Conservation (phyloP, 306 rosid genomes). For the Inga oerstediana region DNA sequence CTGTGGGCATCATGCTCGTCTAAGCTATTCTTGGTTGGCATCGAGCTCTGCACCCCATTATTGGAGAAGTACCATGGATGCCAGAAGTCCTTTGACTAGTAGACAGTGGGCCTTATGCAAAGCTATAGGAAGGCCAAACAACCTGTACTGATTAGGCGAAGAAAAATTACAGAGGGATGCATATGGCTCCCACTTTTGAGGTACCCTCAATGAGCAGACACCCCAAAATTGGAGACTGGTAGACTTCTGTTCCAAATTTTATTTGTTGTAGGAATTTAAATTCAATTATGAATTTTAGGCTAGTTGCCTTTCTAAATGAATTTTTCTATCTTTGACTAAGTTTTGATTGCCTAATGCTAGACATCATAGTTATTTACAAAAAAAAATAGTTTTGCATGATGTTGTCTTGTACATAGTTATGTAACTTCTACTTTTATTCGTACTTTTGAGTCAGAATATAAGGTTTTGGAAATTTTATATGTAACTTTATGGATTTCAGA, state of each 20-base stretch:
- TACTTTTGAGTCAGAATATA: background rate
- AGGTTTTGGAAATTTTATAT: slow-evolving; percentile 15
- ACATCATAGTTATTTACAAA: background rate
- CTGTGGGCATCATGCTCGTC: no score
- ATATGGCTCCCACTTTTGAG: slow-evolving; percentile 48
- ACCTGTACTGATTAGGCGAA: slow-evolving; percentile 93
- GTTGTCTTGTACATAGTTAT: slow-evolving; percentile 3
- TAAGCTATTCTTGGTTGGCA: no score
- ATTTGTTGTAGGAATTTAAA: background rate
- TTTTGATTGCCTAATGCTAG: slow-evolving; percentile 5
- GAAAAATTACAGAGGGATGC: slow-evolving; percentile 69
- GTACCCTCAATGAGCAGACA: slow-evolving; percentile 97
- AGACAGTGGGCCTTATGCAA: slow-evolving; percentile 87
- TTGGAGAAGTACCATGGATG: slow-evolving; percentile 47
- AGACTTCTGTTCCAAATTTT: background rate
- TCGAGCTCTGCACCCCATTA: no score
- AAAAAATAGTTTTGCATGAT: slow-evolving; percentile 1
- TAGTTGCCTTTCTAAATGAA: slow-evolving; percentile 21
- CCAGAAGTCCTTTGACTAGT: slow-evolving; percentile 98
- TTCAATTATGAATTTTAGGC: slow-evolving; percentile 35
- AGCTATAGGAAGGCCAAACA: slow-evolving; percentile 82
- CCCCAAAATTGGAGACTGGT: slow-evolving; percentile 98
- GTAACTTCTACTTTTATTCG: background rate
- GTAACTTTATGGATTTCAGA: background rate
- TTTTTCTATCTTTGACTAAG: slow-evolving; percentile 25